Conservation (phyloP, 2,329 filamentous ascomycete species). For the Diplocarpon mali region DNA sequence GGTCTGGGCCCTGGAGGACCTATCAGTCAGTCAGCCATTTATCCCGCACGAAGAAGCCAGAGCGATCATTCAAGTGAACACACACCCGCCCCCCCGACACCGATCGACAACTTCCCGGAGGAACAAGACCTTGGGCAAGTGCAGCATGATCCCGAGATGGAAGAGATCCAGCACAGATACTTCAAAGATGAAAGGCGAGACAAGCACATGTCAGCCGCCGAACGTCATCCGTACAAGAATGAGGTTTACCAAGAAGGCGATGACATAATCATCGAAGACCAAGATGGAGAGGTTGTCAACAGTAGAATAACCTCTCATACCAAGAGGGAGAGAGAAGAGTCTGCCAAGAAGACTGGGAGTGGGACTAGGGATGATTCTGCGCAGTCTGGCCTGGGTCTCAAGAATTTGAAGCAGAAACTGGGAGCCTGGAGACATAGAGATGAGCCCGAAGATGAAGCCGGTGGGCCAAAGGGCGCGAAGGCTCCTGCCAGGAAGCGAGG, state of each 20-base stretch:
- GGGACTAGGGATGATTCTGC: constrained; percentile 28
- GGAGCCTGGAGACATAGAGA: constrained; percentile 29
- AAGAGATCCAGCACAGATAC: constrained; percentile 24
- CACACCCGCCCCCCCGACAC: constrained; percentile 24
- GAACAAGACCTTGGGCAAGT: constrained; percentile 25
- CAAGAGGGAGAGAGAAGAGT: constrained; percentile 34
- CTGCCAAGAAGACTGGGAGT: constrained; percentile 31
- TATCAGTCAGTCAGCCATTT: constrained; percentile 81
- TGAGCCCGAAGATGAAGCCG: constrained; percentile 31
- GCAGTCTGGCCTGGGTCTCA: constrained; percentile 23
- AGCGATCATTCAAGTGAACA: constrained; percentile 20
- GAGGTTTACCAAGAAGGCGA: constrained; percentile 75
- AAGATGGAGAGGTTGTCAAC: constrained; percentile 74
- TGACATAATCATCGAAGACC: constrained; percentile 71
- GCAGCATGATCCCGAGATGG: constrained; percentile 28
- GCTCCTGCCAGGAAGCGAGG: constrained; percentile 44
- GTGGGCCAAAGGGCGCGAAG: constrained; percentile 25
- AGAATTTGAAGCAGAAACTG: constrained; percentile 24
- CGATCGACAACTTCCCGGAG: constrained; percentile 21
- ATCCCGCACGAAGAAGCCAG: constrained; percentile 39
- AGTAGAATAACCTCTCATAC: constrained; percentile 38
- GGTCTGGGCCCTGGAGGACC: constrained; percentile 75
- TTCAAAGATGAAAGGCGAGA: constrained; percentile 28
- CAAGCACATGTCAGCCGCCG: constrained; percentile 22
- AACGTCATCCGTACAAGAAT: constrained; percentile 30